These are phyloP conservation scores for Capsella bursapastoris DNA, from an alignment of 345 rosid species.

Conservation along the genomic window DNA sequence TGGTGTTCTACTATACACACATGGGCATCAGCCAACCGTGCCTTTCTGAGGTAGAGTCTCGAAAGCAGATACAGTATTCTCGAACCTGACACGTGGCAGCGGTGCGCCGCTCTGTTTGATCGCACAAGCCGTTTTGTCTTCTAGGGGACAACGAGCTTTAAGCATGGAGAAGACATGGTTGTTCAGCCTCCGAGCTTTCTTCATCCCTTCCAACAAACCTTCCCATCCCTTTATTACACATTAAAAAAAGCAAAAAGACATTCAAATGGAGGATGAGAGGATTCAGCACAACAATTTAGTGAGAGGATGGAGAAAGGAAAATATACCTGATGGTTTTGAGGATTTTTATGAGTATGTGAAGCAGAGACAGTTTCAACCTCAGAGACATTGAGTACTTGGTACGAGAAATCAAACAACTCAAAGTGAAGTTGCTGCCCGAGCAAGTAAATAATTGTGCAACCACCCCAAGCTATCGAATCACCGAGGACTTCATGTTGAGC, in stretches of 20 bases:
- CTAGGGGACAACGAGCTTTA: slow-evolving; percentile 96
- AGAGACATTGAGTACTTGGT: slow-evolving; percentile 95
- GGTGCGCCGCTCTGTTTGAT: slow-evolving; percentile 98
- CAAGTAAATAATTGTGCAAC: slow-evolving; percentile 92
- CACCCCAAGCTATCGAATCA: slow-evolving; percentile 98
- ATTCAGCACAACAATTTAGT: neutral
- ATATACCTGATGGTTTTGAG: slow-evolving; percentile 69
- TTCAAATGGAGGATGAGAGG: slow-evolving; percentile 7
- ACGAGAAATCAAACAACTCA: slow-evolving; percentile 94
- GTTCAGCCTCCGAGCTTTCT: slow-evolving; percentile 94
- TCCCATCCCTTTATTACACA: slow-evolving; percentile 80
- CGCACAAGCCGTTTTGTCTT: slow-evolving; percentile 95
- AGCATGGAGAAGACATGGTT: slow-evolving; percentile 98
- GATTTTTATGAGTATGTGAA: slow-evolving; percentile 57
- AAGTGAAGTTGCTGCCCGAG: slow-evolving; percentile 98
- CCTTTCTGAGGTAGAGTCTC: slow-evolving; percentile 95
- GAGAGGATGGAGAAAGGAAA: slow-evolving; percentile 4
- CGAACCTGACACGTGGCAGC: slow-evolving; percentile 82
- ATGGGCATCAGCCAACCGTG: slow-evolving; percentile 37
- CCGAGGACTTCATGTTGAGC: slow-evolving; percentile 73
- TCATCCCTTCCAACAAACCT: slow-evolving; percentile 85
- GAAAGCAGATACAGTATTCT: slow-evolving; percentile 97
- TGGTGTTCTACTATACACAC: neutral
- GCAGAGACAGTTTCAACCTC: slow-evolving; percentile 85
- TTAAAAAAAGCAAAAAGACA: neutral